phyloP scores from a whole-genome alignment of 2,329 filamentous ascomycete species.

The Helotiales sp. region DNA sequence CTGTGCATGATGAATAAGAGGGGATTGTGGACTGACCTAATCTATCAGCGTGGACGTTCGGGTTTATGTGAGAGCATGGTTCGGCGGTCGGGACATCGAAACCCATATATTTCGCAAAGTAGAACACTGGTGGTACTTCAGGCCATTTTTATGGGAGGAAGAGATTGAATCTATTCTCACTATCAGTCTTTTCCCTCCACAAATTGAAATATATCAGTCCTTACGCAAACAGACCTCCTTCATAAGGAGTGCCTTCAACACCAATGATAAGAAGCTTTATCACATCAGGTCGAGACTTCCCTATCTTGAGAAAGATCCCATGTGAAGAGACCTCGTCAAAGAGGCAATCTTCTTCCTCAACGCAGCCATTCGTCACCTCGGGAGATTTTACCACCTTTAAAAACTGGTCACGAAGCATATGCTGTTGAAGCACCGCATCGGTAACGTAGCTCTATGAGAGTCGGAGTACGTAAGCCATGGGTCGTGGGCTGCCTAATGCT shows the following conservation, averaged over 20 bases:
- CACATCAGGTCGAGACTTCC: not conserved
- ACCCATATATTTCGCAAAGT: not conserved
- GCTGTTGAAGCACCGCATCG: not conserved
- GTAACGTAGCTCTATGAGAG: not conserved
- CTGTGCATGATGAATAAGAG: no score
- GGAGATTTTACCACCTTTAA: not conserved
- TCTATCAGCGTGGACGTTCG: not conserved
- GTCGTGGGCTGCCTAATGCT: not conserved
- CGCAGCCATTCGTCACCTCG: not conserved
- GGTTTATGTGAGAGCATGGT: not conserved
- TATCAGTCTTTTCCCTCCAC: not conserved
- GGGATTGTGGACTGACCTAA: not conserved
- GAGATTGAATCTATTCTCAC: not conserved
- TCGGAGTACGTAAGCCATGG: not conserved
- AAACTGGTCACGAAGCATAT: not conserved
- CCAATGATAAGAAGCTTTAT: not conserved
- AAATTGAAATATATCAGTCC: no score
- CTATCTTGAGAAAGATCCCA: not conserved
- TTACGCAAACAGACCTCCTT: not conserved
- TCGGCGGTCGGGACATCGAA: not conserved
- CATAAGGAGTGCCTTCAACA: not conserved
- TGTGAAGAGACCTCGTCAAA: not conserved
- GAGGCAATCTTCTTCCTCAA: not conserved
- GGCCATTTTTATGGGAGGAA: not conserved
- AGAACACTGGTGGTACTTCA: not conserved